These are phyloP conservation scores for Nicotiana attenuata DNA, from an alignment of 257 asterid species.

Conservation along the genomic window DNA sequence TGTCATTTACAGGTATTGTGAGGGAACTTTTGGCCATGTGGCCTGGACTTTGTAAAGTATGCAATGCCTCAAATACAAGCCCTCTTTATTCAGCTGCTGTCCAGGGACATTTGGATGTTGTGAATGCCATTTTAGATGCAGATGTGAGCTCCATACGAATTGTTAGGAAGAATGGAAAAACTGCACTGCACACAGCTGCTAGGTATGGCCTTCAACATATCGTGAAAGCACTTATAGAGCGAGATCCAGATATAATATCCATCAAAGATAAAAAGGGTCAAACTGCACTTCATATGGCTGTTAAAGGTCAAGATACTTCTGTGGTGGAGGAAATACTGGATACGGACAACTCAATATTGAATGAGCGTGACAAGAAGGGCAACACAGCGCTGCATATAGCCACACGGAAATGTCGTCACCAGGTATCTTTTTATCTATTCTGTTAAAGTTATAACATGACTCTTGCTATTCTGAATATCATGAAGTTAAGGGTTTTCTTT, in stretches of 20 bases:
- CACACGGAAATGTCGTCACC: slow-evolving; percentile 79
- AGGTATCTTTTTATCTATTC: slow-evolving; percentile 41
- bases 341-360: slow-evolving; percentile 65
- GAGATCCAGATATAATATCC: slow-evolving; percentile 70
- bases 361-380: slow-evolving; percentile 91
- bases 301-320: slow-evolving; percentile 70
- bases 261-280: slow-evolving; percentile 94
- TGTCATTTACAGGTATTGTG: slow-evolving; percentile 52
- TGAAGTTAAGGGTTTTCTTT: not conserved
- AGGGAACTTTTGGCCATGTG: slow-evolving; percentile 54
- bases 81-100: slow-evolving; percentile 90
- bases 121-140: slow-evolving; percentile 81
- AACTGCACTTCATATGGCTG: slow-evolving; percentile 99
- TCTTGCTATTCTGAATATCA: not conserved
- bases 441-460: not conserved
- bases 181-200: slow-evolving; percentile 85
- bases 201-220: slow-evolving; percentile 69
- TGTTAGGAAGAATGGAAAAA: slow-evolving; percentile 89
- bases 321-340: slow-evolving; percentile 80
- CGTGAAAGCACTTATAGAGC: slow-evolving; percentile 62
- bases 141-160: slow-evolving; percentile 56
- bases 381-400: slow-evolving; percentile 91
- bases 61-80: slow-evolving; percentile 88
- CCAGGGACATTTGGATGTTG: slow-evolving; percentile 67
- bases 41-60: slow-evolving; percentile 92